A percentile compares a stretch with the other conserved stretches of the same genome.
Conservation (phyloP, 208 protist species). For the Leishmania major region DNA sequence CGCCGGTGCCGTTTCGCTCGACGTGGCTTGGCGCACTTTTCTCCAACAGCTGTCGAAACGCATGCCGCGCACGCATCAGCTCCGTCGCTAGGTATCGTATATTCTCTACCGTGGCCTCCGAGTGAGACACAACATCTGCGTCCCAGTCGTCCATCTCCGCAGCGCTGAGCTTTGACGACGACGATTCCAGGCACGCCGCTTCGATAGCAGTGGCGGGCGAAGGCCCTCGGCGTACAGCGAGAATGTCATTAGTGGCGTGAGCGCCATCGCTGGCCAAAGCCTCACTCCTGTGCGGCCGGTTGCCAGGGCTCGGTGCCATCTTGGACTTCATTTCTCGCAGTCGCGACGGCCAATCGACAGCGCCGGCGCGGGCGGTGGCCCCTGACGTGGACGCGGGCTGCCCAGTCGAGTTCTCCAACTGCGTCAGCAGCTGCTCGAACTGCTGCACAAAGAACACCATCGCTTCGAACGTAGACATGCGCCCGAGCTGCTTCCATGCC, state of each 20-base stretch:
- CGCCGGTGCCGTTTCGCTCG: neutral
- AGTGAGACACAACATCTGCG: constrained; percentile 48
- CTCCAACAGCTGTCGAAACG: constrained; percentile 1
- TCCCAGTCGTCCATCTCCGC: constrained; percentile 37
- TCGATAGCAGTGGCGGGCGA: neutral
- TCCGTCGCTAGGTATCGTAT: constrained; percentile 49
- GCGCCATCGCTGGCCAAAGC: neutral
- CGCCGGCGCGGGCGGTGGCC: too few species aligned
- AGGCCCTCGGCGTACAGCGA: neutral
- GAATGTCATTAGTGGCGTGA: neutral
- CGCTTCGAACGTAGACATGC: constrained; percentile 74
- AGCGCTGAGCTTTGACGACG: neutral
- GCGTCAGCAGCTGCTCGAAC: constrained; percentile 35
- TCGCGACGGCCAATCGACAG: constrained; percentile 25
- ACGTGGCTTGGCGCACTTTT: neutral
- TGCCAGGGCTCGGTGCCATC: neutral
- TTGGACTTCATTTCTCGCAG: constrained; percentile 10
- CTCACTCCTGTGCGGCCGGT: neutral
- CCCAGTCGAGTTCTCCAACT: constrained; percentile 11
- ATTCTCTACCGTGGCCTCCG: constrained; percentile 43
- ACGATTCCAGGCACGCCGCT: neutral
- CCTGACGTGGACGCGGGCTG: neutral
- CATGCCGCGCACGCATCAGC: constrained; percentile 49
- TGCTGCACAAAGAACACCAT: constrained; percentile 88
- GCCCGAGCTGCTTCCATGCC: constrained; percentile 71